A percentile compares a stretch with the other conserved stretches of the same genome.
Conservation (phyloP, 1,284 basidiomycete species). For the Sphagnurus paluster region DNA sequence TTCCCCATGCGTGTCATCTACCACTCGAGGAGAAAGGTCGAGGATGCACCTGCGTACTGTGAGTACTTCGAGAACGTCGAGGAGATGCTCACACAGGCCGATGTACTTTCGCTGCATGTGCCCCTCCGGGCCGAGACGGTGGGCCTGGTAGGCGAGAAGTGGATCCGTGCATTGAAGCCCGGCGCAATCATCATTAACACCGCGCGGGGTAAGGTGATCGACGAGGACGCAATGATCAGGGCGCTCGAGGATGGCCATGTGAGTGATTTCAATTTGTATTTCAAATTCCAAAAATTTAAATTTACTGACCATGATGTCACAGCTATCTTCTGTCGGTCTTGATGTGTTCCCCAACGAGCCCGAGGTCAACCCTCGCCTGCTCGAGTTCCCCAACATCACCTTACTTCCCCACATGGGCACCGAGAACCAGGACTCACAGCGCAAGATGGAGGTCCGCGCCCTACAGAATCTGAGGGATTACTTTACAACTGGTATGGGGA, state of each 20-base stretch:
- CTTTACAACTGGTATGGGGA: conserved; percentile 60
- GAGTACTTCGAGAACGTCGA: conserved; percentile 75
- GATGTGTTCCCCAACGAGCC: conserved; percentile 93
- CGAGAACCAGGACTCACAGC: conserved; percentile 79
- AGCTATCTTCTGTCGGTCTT: conserved; percentile 83
- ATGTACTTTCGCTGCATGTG: conserved; percentile 80
- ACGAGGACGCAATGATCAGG: conserved; percentile 83
- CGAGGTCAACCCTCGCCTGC: conserved; percentile 75
- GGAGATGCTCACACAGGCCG: conserved; percentile 72
- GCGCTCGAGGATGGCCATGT: conserved; percentile 87
- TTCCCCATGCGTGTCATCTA: conserved; percentile 91
- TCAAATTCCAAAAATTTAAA: conserved; percentile 1
- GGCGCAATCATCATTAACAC: conserved; percentile 87
- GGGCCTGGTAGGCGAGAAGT: conserved; percentile 73
- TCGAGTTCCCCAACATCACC: conserved; percentile 80
- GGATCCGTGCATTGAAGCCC: conserved; percentile 81
- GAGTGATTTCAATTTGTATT: conserved; percentile 37
- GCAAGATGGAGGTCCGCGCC: conserved; percentile 80
- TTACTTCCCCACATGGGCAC: conserved; percentile 92
- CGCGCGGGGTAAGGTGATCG: conserved; percentile 86
- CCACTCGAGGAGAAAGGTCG: conserved; percentile 64
- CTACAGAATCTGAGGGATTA: conserved; percentile 72
- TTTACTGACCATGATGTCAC: conserved; percentile 1
- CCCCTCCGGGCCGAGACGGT: conserved; percentile 75
- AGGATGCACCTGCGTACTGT: conserved; percentile 68